phyloP scores from a whole-genome alignment of 345 rosid species.

The Eucalyptus shirleyi region DNA sequence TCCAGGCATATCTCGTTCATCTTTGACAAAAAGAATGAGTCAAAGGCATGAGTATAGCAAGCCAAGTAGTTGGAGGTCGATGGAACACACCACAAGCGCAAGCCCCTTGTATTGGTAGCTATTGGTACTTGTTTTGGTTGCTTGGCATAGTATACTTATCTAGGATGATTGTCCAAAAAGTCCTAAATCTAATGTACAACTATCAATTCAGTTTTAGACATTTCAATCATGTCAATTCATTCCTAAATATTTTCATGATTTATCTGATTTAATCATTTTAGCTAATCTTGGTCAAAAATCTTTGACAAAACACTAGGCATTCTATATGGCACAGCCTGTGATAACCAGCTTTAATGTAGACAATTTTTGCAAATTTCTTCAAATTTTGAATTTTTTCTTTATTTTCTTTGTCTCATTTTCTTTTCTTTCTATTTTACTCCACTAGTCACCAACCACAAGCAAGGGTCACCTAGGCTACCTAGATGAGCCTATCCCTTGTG shows the following conservation, averaged over 20 bases:
- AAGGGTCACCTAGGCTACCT: background rate
- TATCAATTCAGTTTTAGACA: no score
- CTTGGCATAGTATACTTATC: background rate
- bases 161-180: no score
- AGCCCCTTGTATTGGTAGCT: background rate
- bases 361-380: background rate
- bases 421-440: background rate
- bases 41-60: background rate
- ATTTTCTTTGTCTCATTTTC: no score
- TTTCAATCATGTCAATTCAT: background rate
- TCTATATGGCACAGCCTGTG: rapidly evolving
- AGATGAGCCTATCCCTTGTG: background rate
- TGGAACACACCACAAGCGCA: no score
- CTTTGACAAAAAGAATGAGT: background rate
- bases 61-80: no score
- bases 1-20: background rate
- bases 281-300: background rate
- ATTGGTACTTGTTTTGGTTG: no score
- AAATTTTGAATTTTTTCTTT: background rate
- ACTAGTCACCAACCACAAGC: background rate
- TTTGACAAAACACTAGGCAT: background rate
- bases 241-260: background rate
- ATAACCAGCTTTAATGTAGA: background rate
- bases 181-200: no score
- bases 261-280: background rate